phyloP scores from a whole-genome alignment of 2,329 filamentous ascomycete genomes.

The Ceratocystis eucalypticola region DNA sequence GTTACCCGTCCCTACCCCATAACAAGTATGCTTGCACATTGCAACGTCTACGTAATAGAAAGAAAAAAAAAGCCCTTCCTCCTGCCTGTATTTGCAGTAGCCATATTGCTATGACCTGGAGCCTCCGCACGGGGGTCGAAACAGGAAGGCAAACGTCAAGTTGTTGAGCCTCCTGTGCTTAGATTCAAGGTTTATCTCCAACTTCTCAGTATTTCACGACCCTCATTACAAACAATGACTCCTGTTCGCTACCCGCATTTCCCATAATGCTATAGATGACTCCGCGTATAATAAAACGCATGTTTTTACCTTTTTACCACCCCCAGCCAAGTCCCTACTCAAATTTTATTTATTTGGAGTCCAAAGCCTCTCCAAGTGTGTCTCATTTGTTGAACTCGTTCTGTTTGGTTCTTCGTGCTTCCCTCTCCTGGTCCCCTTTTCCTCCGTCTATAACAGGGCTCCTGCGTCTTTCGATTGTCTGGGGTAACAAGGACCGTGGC shows the following conservation, averaged over 20 bases:
- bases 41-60: neutral
- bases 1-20: neutral
- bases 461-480: constrained; percentile 4
- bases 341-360: neutral
- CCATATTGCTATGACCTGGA: neutral
- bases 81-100: neutral
- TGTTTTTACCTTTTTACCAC: neutral
- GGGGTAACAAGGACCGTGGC: constrained; percentile 14
- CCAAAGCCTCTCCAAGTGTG: neutral
- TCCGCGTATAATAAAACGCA: neutral
- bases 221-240: no score
- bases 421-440: neutral
- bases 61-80: neutral
- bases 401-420: constrained; percentile 3
- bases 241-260: neutral
- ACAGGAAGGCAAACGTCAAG: neutral
- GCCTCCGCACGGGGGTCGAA: neutral
- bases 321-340: no score
- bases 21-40: neutral
- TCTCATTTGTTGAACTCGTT: neutral
- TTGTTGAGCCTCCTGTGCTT: neutral
- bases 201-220: no score
- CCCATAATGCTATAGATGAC: neutral
- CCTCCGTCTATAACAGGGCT: neutral
- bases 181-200: neutral